Evolutionary conservation across 345 rosid species (phyloP).

Genomic region (Populus tremula): DNA sequence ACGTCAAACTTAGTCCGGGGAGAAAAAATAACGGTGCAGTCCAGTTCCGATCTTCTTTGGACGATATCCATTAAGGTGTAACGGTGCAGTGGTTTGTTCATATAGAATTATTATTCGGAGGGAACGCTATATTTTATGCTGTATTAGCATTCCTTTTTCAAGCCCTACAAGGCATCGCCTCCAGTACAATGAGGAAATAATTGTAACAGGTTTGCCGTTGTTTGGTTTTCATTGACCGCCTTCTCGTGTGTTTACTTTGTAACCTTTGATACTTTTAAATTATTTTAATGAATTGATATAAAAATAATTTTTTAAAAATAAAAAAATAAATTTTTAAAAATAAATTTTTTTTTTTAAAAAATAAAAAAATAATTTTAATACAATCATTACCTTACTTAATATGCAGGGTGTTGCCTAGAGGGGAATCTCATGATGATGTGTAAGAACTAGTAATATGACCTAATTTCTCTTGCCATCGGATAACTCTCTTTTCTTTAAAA

Average conservation of each 20-base stretch:
- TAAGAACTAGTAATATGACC: too few species aligned
- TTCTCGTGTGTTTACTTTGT: not conserved
- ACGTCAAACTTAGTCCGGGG: constrained; percentile 66
- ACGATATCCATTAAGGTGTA: constrained; percentile 63
- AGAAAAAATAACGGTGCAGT: constrained; percentile 61
- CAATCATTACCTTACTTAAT: too few species aligned
- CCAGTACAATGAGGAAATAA: not conserved
- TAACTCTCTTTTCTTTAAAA: too few species aligned
- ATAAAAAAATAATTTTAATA: too few species aligned
- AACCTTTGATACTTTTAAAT: too few species aligned
- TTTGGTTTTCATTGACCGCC: not conserved
- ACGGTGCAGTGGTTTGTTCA: not conserved
- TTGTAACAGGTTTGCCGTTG: not conserved
- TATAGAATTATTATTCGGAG: not conserved
- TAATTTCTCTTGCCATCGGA: too few species aligned
- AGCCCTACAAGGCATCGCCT: not conserved
- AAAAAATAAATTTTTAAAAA: too few species aligned
- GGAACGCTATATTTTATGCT: not conserved
- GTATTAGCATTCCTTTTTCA: not conserved
- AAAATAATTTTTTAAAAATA: too few species aligned
- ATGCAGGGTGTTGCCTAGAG: too few species aligned
- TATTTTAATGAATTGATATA: too few species aligned
- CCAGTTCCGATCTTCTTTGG: constrained; percentile 90
- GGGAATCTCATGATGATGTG: too few species aligned
- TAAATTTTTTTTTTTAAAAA: too few species aligned